These are phyloP conservation scores for Pseudotsuga menziesii DNA, from an alignment of 75 land plant genomes.

Conservation along the genomic window DNA sequence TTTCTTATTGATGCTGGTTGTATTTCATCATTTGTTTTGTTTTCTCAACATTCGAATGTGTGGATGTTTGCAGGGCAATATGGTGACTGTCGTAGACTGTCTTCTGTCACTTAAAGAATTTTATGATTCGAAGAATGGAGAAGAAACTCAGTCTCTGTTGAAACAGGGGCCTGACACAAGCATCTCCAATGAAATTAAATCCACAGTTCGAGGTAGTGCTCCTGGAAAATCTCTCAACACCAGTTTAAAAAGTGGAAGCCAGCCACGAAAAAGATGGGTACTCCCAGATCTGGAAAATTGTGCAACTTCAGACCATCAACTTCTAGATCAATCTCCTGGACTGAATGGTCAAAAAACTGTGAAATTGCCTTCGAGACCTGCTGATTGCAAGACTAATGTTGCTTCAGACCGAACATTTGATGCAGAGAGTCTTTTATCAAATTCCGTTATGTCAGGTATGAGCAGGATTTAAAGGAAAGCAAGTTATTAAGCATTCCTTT, in stretches of 20 bases:
- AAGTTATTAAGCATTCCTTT: not conserved
- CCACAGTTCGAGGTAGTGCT: slow-evolving; percentile 10
- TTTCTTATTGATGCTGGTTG: slow-evolving; percentile 5
- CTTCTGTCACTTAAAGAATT: slow-evolving; percentile 32
- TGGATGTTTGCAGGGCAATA: slow-evolving; percentile 21
- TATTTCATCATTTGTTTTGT: not conserved
- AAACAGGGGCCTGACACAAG: slow-evolving; percentile 9
- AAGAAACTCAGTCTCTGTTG: not conserved
- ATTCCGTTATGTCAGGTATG: slow-evolving; percentile 26
- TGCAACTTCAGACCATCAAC: not conserved
- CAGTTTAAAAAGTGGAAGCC: slow-evolving; percentile 14
- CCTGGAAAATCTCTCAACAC: not conserved
- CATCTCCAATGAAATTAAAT: not conserved
- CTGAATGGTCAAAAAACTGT: not conserved
- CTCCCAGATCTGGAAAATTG: slow-evolving; percentile 9
- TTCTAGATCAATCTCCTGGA: not conserved
- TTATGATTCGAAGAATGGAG: slow-evolving; percentile 13
- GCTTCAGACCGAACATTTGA: slow-evolving; percentile 7
- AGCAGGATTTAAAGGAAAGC: not conserved
- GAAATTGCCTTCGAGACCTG: slow-evolving; percentile 4
- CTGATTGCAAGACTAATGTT: not conserved
- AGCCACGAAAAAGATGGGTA: slow-evolving; percentile 23
- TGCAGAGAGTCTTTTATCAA: slow-evolving; percentile 5
- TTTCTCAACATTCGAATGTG: not conserved
- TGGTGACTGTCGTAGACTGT: slow-evolving; percentile 37